A percentile compares a stretch with the other conserved stretches of the same genome.
These are phyloP conservation scores for Candida ficus DNA, from an alignment of 805 yeast genomes.

Conservation along the genomic window DNA sequence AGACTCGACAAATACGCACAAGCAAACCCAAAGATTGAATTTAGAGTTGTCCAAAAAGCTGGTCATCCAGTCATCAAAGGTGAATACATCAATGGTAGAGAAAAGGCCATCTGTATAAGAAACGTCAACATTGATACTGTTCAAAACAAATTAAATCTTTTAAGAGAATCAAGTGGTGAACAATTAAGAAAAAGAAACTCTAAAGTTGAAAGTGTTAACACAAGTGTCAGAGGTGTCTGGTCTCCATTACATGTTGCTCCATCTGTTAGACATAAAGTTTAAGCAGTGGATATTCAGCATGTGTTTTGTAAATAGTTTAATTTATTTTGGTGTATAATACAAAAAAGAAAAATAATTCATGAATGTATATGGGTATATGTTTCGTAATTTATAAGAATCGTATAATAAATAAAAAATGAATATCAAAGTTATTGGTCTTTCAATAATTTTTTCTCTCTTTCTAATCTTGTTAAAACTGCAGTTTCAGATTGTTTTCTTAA, in stretches of 20 bases:
- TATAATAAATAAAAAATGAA: background rate
- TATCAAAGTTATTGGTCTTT: too few species aligned
- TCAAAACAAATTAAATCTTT: conserved; percentile 55
- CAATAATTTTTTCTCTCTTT: conserved; percentile 21
- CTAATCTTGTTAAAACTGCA: conserved; percentile 24
- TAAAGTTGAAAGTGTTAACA: conserved; percentile 76
- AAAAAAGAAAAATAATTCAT: background rate
- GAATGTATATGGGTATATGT: background rate
- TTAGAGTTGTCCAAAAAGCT: conserved; percentile 58
- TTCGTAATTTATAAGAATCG: background rate
- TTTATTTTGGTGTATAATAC: background rate
- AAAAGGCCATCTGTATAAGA: conserved; percentile 68
- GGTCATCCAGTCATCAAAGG: conserved; percentile 83
- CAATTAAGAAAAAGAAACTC: conserved; percentile 56
- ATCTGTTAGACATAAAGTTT: conserved; percentile 37
- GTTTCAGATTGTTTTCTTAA: conserved; percentile 20
- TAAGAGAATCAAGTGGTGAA: conserved; percentile 67
- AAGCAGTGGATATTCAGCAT: background rate
- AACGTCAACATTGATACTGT: conserved; percentile 63
- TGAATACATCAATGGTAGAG: conserved; percentile 41
- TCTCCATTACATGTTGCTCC: conserved; percentile 83
- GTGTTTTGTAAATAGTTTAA: conserved; percentile 1
- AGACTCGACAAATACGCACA: conserved; percentile 52
- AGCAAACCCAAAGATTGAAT: conserved; percentile 60
- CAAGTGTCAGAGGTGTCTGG: conserved; percentile 94